Evolutionary conservation across 164 flowering plant genomes (phyloP).

Genomic region (Tetrastigma voinierianum): DNA sequence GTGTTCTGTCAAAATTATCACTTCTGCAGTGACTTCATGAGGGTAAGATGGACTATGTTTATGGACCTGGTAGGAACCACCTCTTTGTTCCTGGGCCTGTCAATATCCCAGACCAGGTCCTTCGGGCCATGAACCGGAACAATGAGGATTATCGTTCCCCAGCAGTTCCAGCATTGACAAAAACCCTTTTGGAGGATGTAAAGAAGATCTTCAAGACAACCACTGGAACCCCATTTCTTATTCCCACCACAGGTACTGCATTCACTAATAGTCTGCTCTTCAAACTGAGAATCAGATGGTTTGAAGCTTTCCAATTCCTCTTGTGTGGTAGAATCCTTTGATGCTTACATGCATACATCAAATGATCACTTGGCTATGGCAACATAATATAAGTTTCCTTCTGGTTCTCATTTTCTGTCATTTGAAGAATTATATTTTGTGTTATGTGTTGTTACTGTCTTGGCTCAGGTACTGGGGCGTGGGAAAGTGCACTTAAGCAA

Average conservation of each 20-base stretch:
- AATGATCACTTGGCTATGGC: background rate
- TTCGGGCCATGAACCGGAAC: conserved; percentile 96
- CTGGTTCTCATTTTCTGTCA: background rate
- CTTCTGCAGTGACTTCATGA: conserved; percentile 13
- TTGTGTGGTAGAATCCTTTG: no score
- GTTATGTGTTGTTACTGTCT: background rate
- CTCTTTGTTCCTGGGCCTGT: conserved; percentile 99
- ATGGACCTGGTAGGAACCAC: conserved; percentile 94
- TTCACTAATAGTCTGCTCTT: no score
- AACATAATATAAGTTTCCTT: background rate
- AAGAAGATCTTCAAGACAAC: conserved; percentile 97
- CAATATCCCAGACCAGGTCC: conserved; percentile 88
- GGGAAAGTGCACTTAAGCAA: conserved; percentile 99
- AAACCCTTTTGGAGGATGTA: conserved; percentile 82
- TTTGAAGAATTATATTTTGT: background rate
- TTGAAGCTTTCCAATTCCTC: no score
- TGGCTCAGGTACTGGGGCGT: conserved; percentile 88
- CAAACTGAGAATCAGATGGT: no score
- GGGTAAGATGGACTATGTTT: conserved; percentile 68
- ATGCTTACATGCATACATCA: no score
- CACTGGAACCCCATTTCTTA: conserved; percentile 76
- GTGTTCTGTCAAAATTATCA: conserved; percentile 3
- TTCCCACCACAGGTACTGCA: conserved; percentile 87
- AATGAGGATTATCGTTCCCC: conserved; percentile 99
- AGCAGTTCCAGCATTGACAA: conserved; percentile 88